phyloP scores from a whole-genome alignment of 225 moss, liverwort and hornwort genomes.

The Straminergon stramineum region DNA sequence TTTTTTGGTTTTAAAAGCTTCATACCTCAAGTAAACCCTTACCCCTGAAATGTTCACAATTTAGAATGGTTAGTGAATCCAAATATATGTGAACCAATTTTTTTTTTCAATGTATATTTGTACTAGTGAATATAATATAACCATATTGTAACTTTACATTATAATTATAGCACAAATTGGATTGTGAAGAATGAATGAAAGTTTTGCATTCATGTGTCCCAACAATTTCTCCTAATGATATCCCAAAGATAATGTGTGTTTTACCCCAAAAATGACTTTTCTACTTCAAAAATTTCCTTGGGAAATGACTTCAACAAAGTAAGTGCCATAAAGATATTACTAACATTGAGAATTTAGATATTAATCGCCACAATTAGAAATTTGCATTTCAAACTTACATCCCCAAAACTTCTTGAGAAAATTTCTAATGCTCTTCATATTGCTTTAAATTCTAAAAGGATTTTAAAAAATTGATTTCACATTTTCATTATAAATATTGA shows the following conservation, averaged over 20 bases:
- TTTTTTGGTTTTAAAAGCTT: not conserved
- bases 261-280: not conserved
- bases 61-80: not conserved
- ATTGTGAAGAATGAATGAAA: not conserved
- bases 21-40: not conserved
- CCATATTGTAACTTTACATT: not conserved
- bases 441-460: not conserved
- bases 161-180: no score
- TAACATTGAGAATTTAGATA: not conserved
- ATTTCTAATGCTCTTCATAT: not conserved
- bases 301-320: not conserved
- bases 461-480: not conserved
- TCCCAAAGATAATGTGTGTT: not conserved
- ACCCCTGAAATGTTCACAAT: rapidly evolving
- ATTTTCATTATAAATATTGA: not conserved
- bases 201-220: not conserved
- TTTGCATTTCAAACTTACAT: not conserved
- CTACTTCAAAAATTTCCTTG: no score
- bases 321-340: not conserved
- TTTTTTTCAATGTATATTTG: no score
- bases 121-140: not conserved
- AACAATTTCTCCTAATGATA: not conserved
- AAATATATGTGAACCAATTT: not conserved
- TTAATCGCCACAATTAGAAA: not conserved
- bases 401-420: not conserved